phyloP scores from a whole-genome alignment of 345 rosid species.

The Mercurialis annua region DNA sequence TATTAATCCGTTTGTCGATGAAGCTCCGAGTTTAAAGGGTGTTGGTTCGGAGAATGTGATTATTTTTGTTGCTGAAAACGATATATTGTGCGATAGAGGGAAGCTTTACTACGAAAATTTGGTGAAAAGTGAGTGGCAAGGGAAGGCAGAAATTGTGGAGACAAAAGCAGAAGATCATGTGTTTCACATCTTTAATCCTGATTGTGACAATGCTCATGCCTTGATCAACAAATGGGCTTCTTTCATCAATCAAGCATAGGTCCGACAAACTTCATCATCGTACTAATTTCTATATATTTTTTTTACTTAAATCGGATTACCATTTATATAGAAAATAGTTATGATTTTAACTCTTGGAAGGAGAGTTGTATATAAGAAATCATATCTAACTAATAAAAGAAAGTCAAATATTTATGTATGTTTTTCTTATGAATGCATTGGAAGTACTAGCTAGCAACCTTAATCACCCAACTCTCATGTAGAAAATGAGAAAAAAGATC shows the following conservation, averaged over 20 bases:
- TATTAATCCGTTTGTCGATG: slow-evolving; percentile 67
- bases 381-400: too few relatives aligned
- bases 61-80: slow-evolving; percentile 57
- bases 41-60: slow-evolving; percentile 52
- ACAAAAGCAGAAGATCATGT: slow-evolving; percentile 64
- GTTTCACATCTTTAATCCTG: slow-evolving; percentile 57
- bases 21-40: slow-evolving; percentile 38
- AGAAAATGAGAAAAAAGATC: too few relatives aligned
- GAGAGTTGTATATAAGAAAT: too few relatives aligned
- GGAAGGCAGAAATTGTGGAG: slow-evolving; percentile 51
- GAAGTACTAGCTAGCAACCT: too few relatives aligned
- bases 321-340: too few relatives aligned
- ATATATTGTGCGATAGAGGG: slow-evolving; percentile 60
- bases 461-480: too few relatives aligned
- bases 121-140: slow-evolving; percentile 49
- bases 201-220: slow-evolving; percentile 42
- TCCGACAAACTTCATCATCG: too few relatives aligned
- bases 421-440: too few relatives aligned
- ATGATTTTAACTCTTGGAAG: too few relatives aligned
- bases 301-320: too few relatives aligned
- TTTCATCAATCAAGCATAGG: too few relatives aligned
- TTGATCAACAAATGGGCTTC: slow-evolving; percentile 45
- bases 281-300: background rate
- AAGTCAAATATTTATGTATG: too few relatives aligned
- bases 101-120: slow-evolving; percentile 46